These are phyloP conservation scores for Lactifluus pinguis DNA, from an alignment of 768 basidiomycete species.

Conservation along the genomic window DNA sequence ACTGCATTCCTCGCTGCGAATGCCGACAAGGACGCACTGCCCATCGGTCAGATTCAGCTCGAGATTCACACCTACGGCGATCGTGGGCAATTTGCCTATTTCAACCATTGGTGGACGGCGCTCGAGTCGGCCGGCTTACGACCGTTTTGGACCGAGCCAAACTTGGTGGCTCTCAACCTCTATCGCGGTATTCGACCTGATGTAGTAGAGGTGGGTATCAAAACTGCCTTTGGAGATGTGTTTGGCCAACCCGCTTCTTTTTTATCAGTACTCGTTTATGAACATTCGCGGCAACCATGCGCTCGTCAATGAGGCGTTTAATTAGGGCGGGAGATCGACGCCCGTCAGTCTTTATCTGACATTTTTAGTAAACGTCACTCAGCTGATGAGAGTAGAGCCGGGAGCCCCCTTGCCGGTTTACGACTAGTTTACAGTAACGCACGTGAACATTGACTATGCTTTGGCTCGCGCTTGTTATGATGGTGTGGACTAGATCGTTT, in stretches of 20 bases:
- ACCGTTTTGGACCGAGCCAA: slow-evolving; percentile 53
- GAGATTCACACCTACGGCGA: slow-evolving; percentile 43
- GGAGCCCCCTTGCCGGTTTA: too few species aligned
- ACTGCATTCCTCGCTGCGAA: slow-evolving; percentile 36
- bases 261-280: slow-evolving; percentile 30
- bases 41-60: slow-evolving; percentile 64
- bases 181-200: slow-evolving; percentile 29
- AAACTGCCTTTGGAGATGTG: too few species aligned
- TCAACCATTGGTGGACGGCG: slow-evolving; percentile 58
- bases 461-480: too few species aligned
- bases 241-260: background rate
- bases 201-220: slow-evolving; percentile 30
- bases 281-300: slow-evolving; percentile 1
- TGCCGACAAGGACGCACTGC: slow-evolving; percentile 27
- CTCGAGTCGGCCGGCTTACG: slow-evolving; percentile 34
- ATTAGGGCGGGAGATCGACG: background rate
- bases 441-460: too few species aligned
- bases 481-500: too few species aligned
- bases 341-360: background rate
- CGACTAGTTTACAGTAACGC: too few species aligned
- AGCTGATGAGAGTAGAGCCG: too few species aligned
- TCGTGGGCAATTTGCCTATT: slow-evolving; percentile 34
- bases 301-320: background rate
- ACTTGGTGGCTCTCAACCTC: slow-evolving; percentile 37
- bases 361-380: background rate